Conservation (phyloP, 768 basidiomycete genomes). For the Lactarius hengduanensis region DNA sequence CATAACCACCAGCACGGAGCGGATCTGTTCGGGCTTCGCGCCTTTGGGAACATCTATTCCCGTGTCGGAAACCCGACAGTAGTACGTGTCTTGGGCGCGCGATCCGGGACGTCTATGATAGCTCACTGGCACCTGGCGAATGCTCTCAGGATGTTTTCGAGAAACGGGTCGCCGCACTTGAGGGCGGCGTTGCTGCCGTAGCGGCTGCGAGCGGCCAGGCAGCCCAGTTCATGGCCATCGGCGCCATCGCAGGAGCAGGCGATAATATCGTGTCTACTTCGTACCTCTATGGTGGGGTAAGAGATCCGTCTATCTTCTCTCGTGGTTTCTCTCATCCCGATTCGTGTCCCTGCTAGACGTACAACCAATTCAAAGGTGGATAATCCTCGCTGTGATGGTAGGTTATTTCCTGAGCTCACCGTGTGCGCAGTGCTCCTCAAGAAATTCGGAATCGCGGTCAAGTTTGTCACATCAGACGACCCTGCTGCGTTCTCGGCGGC, state of each 20-base stretch:
- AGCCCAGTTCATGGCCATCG: conserved; percentile 60
- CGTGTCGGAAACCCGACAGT: conserved; percentile 69
- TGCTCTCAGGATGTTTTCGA: conserved; percentile 68
- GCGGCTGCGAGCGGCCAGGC: conserved; percentile 73
- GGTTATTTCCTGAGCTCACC: neutral
- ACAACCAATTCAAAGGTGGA: conserved; percentile 69
- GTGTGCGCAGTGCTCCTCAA: conserved; percentile 55
- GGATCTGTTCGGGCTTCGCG: conserved; percentile 64
- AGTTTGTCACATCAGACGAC: conserved; percentile 57
- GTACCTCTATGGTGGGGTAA: conserved; percentile 66
- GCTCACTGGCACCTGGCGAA: neutral
- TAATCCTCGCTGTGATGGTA: neutral
- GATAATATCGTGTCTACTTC: conserved; percentile 78
- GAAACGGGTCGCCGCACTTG: conserved; percentile 74
- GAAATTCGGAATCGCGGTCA: conserved; percentile 61
- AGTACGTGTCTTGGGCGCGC: conserved; percentile 38
- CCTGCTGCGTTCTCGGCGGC: conserved; percentile 60
- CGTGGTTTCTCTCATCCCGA: neutral
- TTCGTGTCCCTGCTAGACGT: conserved; percentile 44
- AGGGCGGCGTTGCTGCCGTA: conserved; percentile 74
- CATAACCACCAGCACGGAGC: conserved; percentile 55
- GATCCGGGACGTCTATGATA: neutral
- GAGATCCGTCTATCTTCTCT: conserved; percentile 30
- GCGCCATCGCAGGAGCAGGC: conserved; percentile 53
- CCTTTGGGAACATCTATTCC: conserved; percentile 61